Base-by-base conservation (phyloP, 768 basidiomycete genomes). In the Gloeophyllum trabeum region DNA sequence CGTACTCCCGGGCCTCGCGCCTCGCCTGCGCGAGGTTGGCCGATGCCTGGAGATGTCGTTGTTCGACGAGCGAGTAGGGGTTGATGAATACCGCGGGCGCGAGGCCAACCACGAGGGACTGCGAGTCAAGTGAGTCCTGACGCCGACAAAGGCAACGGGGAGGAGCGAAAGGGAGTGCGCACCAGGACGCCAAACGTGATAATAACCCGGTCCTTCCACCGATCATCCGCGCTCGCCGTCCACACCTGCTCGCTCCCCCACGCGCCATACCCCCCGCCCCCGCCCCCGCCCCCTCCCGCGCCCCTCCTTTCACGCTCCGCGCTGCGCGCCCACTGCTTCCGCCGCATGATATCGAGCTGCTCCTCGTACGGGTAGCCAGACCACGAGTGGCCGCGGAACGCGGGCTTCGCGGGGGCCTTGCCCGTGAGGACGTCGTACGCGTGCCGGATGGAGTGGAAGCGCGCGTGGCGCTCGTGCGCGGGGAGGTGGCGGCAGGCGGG, bases 391-490 rank as follows among this genome's bases (percentile, higher is more conserved):
- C 7, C 13, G 12, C 32, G 18, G 20, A 14, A 4, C 37, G 46
- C 16, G 21, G 41, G 16, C 36, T 43, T 10, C 40, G 40, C 4
- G 35, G 14, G 34, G 28, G 4, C 58, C 44, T 4, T 50, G 51
- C 20, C 57, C 0, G 48, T 24, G 18, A 82, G 64, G 16, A 61
- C 49, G 28, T 80, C 76, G 47, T 87, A 88, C 2, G 85, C 79
- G 5, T 67, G 62, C 5, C 71, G 70, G 39, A 87, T 75, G 32
- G 71, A 62, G 43, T 78, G 79, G 49, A 87, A 88, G 3, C 74
- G 72, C 5, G 65, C 61, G 44, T 78, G 79, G 5, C 75, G 70
- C 38, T 69, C 56, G 30, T 60, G 52, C 4, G 72, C 53, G 1
- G 72, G 54, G 16, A 76, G 45, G 16, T 50, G 43, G 4, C 65